Base-by-base conservation (phyloP, 805 yeast genomes). In the Suhomyces emberorum region DNA sequence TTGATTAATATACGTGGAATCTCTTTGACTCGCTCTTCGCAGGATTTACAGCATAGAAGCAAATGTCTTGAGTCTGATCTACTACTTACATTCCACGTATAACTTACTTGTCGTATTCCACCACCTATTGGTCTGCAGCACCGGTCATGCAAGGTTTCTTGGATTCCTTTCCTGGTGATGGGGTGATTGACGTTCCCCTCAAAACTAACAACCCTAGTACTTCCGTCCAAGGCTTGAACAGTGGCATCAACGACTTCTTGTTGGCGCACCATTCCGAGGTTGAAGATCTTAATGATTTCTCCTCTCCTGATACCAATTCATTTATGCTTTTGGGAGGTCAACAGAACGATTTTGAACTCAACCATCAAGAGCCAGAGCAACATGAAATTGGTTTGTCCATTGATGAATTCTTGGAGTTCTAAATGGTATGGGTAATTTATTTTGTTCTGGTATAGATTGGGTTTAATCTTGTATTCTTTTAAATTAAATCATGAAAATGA, bases 111-210 rank as follows among this genome's bases (percentile, higher is more conserved):
- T n/a, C n/a, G n/a, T n/a, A n/a, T n/a, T n/a, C n/a, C n/a, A 9
- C 34, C 35, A 22, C 28, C 44, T 37, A n/a, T n/a, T 48, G 67
- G 67, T 61, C 65, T 46, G 67, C 67, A 61, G 67, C 67, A 57
- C 65, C 67, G 58, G 51, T 58, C 62, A 58, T 55, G 41, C 54
- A 53, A 39, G 62, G 51, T 32, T 52, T 55, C 43, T 44, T 54
- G 43, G 62, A 46, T 32, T 38, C 46, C 38, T 32, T 41, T 35
- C 27, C 34, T 28, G 30, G 33, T 24, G 34, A 32, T 20, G 25
- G 38, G n/a, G 43, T 7, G 23, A 7, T 10, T 20, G 7, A 7
- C 7, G 23, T 20, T 20, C 23, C 23, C 10, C 9, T 7, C 10
- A 20, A 20, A 7, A 20, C 23, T 20, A 7, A 20, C 7, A 7